Base-by-base conservation (phyloP, 768 basidiomycete species). In the Trametes coccinea region DNA sequence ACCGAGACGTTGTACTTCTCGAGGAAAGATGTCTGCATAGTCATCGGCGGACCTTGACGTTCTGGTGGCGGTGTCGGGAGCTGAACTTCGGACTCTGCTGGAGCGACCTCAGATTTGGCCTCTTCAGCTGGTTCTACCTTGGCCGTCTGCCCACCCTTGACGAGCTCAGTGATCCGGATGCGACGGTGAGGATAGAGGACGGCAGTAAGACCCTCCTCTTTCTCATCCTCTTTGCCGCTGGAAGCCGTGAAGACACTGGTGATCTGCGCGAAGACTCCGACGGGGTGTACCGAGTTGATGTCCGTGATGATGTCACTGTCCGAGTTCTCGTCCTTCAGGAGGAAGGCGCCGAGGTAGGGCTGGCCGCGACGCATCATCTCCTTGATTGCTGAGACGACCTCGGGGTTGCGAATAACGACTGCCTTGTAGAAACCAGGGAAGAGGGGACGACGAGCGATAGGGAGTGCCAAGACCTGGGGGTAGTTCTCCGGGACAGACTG, bases 381-480 rank as follows among this genome's bases (percentile, higher is more conserved):
- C 76, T 94, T 92, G 71, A 99, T 91, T 13, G 95, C 93, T 7
- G 88, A 85, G 41, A 98, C 94, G 34, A 99, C 96, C 0, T 86
- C 82, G 0, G 93, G 93, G 66, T 98, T 92, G 22, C 88, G 85
- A 53, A 99, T 83, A 59, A 98, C 94, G 52, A 98, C 95, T 2
- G 95, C 96, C 73, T 98, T 97, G 82, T 98, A 98, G 75, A 98
- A 97, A 33, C 95, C 94, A 4, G 96, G 96, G 78, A 98, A 98
- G 48, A 98, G 87, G 0, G 96, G 96, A 16, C 96, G 84, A 45
- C 95, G 88, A 34, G 94, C 94, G 61, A 98, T 98, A 3, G 96
- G 96, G 0, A 98, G 84, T 2, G 95, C 96, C 30, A 98, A 84
- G 45, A 98, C 89, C 72, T 96, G 93, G 0, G 96, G 95, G 74